Evolutionary conservation across 495 filamentous ascomycete genomes (phyloP), one percentile per base, ranked within the genome.

Genomic region (Hyphodiscus hymeniophilus): DNA sequence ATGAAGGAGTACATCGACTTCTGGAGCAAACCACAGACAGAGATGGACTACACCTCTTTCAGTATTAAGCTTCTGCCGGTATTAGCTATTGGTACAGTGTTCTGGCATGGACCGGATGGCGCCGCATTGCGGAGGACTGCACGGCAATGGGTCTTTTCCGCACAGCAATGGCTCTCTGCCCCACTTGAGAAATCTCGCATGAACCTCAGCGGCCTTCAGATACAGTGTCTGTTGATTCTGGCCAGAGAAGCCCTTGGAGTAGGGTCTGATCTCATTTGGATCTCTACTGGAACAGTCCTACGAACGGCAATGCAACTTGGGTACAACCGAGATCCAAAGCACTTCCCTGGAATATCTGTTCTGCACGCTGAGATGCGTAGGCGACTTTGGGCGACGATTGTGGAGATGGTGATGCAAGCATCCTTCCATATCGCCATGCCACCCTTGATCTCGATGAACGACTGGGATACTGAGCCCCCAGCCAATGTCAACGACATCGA

Each of bases 331-430:
- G 75, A 80, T 51, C 80, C 80, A 0, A 65, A 64, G 16, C 62
- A 72, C 30, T 73, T 79, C 38, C 66, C 64, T 1, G 59, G 59
- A 24, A 72, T 74, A 62, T 51, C 68, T 1, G 33, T 62, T 0
- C 65, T 76, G 16, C 70, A 74, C 48, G 66, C 65, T 3, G 79
- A 84, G 49, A 42, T 79, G 21, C 74, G 78, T 2, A 70, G 80
- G 39, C 63, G 80, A 17, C 47, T 83, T 3, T 85, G 81, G 81
- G 69, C 70, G 12, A 82, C 79, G 3, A 73, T 85, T 21, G 54
- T 83, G 15, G 81, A 85, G 47, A 53, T 83, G 22, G 63, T 64
- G 42, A 52, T 80, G 2, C 79, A 82, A 52, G 67, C 79, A 0
- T 72, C 74, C 1, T 49, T 82, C 1, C 76, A 78, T 38, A 68